phyloP scores from a whole-genome alignment of 2,329 filamentous ascomycete genomes.

The Ophiostoma sp. region DNA sequence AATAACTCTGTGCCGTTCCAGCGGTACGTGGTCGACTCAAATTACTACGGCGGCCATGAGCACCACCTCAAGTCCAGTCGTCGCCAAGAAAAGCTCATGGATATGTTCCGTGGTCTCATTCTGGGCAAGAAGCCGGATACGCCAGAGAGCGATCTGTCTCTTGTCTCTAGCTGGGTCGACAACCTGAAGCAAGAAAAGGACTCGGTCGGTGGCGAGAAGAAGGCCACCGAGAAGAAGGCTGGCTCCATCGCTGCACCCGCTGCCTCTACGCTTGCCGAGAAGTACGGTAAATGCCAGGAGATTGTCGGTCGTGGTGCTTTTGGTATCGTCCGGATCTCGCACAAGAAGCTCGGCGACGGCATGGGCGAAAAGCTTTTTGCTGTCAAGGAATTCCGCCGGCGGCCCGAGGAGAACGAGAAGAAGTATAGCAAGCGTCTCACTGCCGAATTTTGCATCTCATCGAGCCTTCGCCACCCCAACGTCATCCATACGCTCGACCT shows the following conservation, averaged over 20 bases:
- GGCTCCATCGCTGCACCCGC: not conserved
- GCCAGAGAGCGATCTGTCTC: constrained; percentile 74
- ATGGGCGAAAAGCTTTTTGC: constrained; percentile 85
- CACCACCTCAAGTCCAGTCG: constrained; percentile 86
- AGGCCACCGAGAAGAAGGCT: constrained; percentile 22
- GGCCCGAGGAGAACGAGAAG: constrained; percentile 90
- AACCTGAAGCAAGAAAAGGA: constrained; percentile 86
- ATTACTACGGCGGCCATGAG: constrained; percentile 65
- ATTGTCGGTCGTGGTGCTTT: constrained; percentile 94
- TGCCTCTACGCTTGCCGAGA: constrained; percentile 72
- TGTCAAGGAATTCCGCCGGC: constrained; percentile 94
- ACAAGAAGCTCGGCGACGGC: constrained; percentile 83
- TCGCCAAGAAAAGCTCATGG: constrained; percentile 88
- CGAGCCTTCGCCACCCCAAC: constrained; percentile 91
- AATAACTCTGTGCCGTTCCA: constrained; percentile 34
- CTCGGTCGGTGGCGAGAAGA: constrained; percentile 63
- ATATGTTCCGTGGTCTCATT: constrained; percentile 82
- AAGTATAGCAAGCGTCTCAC: constrained; percentile 97
- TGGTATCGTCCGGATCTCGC: constrained; percentile 93
- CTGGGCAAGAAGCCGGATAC: constrained; percentile 70
- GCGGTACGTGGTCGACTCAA: constrained; percentile 48
- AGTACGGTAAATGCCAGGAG: constrained; percentile 98
- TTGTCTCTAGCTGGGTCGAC: constrained; percentile 95
- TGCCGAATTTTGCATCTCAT: constrained; percentile 97
- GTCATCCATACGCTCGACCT: constrained; percentile 97